Evolutionary conservation across 208 protist genomes (phyloP).

Genomic region (Naegleria fowleri): DNA sequence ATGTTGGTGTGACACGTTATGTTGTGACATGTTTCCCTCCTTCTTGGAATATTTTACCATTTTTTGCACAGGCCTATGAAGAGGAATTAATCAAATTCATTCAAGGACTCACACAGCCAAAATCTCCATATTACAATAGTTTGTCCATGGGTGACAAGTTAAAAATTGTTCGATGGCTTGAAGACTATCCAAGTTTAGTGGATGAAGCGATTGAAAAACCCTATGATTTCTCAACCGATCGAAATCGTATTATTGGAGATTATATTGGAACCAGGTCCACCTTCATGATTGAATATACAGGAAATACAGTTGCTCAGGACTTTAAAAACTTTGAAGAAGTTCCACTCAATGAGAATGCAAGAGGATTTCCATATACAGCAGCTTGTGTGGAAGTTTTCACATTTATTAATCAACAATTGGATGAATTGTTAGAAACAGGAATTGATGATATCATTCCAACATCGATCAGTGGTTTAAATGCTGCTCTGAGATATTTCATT

Average conservation of each 20-base stretch:
- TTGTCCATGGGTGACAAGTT: not conserved
- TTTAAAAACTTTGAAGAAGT: not conserved
- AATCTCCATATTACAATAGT: not conserved
- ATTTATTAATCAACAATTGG: conserved; percentile 3
- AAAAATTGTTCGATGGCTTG: not conserved
- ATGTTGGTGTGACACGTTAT: not conserved
- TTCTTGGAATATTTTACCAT: not conserved
- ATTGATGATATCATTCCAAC: not conserved
- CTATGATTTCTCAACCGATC: not conserved
- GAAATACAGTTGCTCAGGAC: not conserved
- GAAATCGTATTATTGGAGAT: not conserved
- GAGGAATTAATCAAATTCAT: not conserved
- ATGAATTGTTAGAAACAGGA: not conserved
- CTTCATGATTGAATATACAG: not conserved
- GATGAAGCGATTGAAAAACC: not conserved
- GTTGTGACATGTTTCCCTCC: not conserved
- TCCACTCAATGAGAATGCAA: not conserved
- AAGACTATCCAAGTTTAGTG: not conserved
- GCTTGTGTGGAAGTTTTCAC: not conserved
- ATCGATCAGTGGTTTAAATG: not conserved
- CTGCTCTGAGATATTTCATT: not conserved
- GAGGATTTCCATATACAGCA: not conserved
- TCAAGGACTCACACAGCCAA: not conserved
- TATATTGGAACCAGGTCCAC: not conserved
- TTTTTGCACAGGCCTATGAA: not conserved